A percentile compares a stretch with the other conserved stretches of the same genome.
Conservation (phyloP, 2,329 filamentous ascomycete species). For the Diaporthe helianthi region DNA sequence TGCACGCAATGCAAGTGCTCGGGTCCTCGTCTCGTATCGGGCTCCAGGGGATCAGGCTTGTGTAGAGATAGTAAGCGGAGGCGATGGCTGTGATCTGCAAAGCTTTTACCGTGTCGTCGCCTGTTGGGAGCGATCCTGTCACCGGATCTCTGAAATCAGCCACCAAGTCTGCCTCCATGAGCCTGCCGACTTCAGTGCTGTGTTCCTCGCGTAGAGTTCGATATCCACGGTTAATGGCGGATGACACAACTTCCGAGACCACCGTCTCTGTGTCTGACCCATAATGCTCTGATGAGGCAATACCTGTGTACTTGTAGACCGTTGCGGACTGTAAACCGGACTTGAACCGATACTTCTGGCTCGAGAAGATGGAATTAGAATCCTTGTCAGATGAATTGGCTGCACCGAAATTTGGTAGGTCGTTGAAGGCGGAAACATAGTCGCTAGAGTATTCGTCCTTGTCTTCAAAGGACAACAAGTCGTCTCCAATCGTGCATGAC, state of each 20-base stretch:
- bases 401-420: background rate
- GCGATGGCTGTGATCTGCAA: constrained; percentile 32
- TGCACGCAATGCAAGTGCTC: constrained; percentile 32
- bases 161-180: constrained; percentile 31
- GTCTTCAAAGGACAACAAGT: background rate
- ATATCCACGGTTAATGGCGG: constrained; percentile 24
- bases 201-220: constrained; percentile 12
- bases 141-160: constrained; percentile 32
- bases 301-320: constrained; percentile 30
- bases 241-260: constrained; percentile 4
- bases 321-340: constrained; percentile 22
- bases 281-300: constrained; percentile 32
- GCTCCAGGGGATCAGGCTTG: constrained; percentile 27
- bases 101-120: constrained; percentile 19
- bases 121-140: constrained; percentile 26
- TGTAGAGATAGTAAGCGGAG: constrained; percentile 33
- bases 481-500: constrained; percentile 13
- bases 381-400: background rate
- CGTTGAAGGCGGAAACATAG: constrained; percentile 4
- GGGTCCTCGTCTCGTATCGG: constrained; percentile 25
- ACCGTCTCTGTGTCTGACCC: constrained; percentile 18
- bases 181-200: constrained; percentile 14
- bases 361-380: background rate
- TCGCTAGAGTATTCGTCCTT: constrained; percentile 20
- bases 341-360: constrained; percentile 20